Base-by-base conservation (phyloP, 306 rosid species). In the Cajanus cajan region DNA sequence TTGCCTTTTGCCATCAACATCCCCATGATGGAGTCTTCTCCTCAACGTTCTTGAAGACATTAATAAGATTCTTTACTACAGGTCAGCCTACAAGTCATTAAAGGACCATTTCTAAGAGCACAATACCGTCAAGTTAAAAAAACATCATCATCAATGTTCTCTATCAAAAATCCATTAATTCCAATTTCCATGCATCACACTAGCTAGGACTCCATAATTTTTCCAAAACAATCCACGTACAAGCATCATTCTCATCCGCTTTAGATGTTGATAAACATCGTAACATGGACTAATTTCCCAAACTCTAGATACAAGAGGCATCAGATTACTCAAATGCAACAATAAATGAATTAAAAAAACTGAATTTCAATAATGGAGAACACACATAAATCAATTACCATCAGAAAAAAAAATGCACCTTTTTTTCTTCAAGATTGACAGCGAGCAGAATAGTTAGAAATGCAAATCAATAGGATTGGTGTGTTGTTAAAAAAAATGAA, bases 1-100 rank as follows among this genome's bases (percentile, higher is more conserved):
- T 13, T 77, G 19, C 79, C 71, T 83, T 83, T 80, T 90, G 44
- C 94, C 94, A 77, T 84, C 96, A 15, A 92, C 86, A 79, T 95
- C 99, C 62, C 90, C 97, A 31, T 93, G 99, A 80, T 86, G 94
- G 74, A 95, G 94, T 80, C 99, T 87, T 86, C 95, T 91, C 84
- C 96, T 84, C 88, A 93, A 68, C 68, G 90, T 80, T 85, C 74
- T 86, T n/a, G 94, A 84, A 7, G 90, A 51, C 99, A 95, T 95
- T 34, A 69, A 15, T 36, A 16, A 18, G 72, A 31, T 62, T 75
- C 52, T 34, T 37, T 58, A 50, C 43, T 72, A 61, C 41, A 43
- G 21, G 37, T 48, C 59, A 73, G 52, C 87, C 93, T 90, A 67
- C 75, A 84, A 66, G 67, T 74, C 33, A 63, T 83, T 44, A 69